These are phyloP conservation scores for Saccharomycopsis oosterbeekiorum DNA, from an alignment of 805 yeast genomes.

Conservation along the genomic window DNA sequence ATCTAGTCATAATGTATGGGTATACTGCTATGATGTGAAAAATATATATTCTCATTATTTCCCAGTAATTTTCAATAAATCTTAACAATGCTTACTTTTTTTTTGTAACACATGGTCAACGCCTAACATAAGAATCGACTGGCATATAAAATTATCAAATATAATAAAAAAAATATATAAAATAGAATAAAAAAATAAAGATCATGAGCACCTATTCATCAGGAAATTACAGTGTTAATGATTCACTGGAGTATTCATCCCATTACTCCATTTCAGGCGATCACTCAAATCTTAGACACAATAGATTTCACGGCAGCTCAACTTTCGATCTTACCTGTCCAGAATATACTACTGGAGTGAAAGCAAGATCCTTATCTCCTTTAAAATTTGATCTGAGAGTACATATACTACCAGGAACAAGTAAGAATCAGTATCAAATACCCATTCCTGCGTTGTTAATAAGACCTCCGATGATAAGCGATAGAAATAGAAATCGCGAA, in stretches of 20 bases:
- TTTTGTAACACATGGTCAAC: no score
- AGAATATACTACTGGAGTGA: constrained; percentile 1
- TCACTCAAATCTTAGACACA: not conserved
- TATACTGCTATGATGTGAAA: not conserved
- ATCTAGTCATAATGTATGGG: no score
- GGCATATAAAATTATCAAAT: not conserved
- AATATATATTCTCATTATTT: not conserved
- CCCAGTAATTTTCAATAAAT: not conserved
- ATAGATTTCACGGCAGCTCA: not conserved
- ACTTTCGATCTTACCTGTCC: constrained; percentile 9
- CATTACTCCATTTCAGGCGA: not conserved
- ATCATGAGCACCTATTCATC: not conserved
- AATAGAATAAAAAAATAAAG: not conserved
- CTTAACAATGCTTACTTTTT: no score
- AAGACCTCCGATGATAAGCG: constrained; percentile 15
- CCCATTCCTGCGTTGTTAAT: constrained; percentile 11
- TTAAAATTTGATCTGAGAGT: not conserved
- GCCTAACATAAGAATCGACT: not conserved
- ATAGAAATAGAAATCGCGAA: not conserved
- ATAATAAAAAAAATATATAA: not conserved
- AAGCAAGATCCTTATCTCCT: constrained; percentile 6
- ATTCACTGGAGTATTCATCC: not conserved
- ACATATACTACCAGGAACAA: constrained; percentile 7
- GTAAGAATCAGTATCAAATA: constrained; percentile 5
- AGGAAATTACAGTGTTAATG: not conserved